Evolutionary conservation across 2,329 filamentous ascomycete genomes (phyloP).

Genomic region (Fusarium sarcochroum): DNA sequence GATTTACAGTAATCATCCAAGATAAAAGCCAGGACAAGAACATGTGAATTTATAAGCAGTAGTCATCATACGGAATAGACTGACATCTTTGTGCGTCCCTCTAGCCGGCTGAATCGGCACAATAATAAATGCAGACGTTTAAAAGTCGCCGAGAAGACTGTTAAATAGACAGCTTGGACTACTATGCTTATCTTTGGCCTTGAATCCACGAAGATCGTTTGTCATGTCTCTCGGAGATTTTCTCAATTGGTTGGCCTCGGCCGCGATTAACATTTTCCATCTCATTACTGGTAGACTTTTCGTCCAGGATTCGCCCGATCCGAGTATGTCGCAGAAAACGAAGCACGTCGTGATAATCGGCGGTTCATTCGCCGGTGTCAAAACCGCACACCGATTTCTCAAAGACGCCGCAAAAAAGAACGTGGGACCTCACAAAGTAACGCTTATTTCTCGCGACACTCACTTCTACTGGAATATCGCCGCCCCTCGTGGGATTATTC

Average conservation of each 20-base stretch:
- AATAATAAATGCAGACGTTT: no score
- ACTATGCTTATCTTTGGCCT: no score
- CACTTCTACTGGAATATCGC: slow-evolving; percentile 12
- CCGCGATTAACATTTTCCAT: not conserved
- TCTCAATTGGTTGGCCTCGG: not conserved
- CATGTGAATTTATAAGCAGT: no score
- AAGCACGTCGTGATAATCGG: slow-evolving; percentile 5
- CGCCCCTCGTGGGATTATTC: slow-evolving; percentile 1
- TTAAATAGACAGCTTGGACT: no score
- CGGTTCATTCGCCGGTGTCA: not conserved
- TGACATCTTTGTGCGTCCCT: no score
- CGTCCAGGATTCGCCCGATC: not conserved
- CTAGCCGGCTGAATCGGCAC: no score
- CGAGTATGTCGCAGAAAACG: slow-evolving; percentile 5
- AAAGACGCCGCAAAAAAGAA: not conserved
- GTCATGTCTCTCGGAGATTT: not conserved
- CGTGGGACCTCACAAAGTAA: not conserved
- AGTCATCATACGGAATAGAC: no score
- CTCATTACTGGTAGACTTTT: not conserved
- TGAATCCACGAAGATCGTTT: rapidly evolving
- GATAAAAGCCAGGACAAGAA: no score
- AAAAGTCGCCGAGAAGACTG: no score
- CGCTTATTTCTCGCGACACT: not conserved
- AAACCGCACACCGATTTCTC: not conserved
- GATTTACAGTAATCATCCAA: no score